phyloP scores from a whole-genome alignment of 2,329 filamentous ascomycete species.

The Xylaria sp. region DNA sequence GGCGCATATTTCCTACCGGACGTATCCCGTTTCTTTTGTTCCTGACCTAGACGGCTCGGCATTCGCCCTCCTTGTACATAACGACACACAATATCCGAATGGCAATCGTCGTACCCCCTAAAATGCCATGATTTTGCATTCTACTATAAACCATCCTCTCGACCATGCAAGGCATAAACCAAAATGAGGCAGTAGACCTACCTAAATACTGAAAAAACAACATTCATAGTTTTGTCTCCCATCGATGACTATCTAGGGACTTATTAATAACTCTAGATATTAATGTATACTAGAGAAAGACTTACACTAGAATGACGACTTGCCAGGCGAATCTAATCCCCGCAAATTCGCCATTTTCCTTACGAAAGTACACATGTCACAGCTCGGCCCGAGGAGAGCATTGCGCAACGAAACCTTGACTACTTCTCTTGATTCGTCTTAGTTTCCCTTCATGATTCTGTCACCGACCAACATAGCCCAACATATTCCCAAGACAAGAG shows the following conservation, averaged over 20 bases:
- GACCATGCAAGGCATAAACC: background rate
- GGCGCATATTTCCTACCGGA: slow-evolving; percentile 28
- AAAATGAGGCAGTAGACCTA: slow-evolving; percentile 4
- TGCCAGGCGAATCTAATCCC: background rate
- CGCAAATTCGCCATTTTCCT: background rate
- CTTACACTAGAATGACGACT: background rate
- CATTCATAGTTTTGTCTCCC: background rate
- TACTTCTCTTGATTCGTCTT: background rate
- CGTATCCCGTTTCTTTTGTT: slow-evolving; percentile 34
- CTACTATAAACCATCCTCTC: background rate
- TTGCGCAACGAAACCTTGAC: background rate
- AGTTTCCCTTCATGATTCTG: background rate
- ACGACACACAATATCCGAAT: slow-evolving; percentile 32
- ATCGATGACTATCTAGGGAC: too few species aligned
- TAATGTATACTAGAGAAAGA: background rate
- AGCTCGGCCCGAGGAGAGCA: background rate
- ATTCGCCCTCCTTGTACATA: slow-evolving; percentile 44
- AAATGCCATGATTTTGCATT: slow-evolving; percentile 5
- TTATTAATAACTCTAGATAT: background rate
- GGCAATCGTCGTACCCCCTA: slow-evolving; percentile 20
- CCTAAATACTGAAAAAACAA: background rate
- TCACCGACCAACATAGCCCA: background rate
- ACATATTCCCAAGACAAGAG: background rate
- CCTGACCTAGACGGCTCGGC: slow-evolving; percentile 36
- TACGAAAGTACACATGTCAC: background rate